Evolutionary conservation across 1,284 basidiomycete genomes (phyloP), one percentile per base, ranked within the genome.

Genomic region (Singerocomus inundabilis): DNA sequence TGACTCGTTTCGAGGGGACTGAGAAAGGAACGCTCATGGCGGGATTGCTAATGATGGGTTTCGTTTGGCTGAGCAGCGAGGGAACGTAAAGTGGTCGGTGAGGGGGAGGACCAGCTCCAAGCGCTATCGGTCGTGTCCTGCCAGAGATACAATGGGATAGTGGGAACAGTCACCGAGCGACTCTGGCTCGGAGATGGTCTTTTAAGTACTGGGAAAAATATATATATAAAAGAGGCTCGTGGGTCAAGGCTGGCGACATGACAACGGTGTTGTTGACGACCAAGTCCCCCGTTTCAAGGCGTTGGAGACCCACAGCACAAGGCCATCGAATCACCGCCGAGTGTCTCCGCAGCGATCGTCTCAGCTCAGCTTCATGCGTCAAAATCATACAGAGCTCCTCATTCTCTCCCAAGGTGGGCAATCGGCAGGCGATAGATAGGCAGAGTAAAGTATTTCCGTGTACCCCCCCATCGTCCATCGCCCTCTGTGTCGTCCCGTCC

Each of bases 401-500:
- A 54, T 49, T 45, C 49, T 44, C 44, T 54, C 48, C 59, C 68
- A 58, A 81, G 77, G 48, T 61, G 72, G 24, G 76, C 79, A 28
- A 86, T 62, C 1, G 86, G 86, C 31, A 88, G 66, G 36, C 81
- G 74, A 64, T 90, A 91, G 47, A 81, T 64, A 43, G 84, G 81
- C 59, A 84, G 62, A 35, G 76, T 79, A 59, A 91, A 91, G 59
- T 91, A 91, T 60, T 83, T 77, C 39, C 84, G 75, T 41, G 82
- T 88, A 45, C 78, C 70, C 9, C 82, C 84, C 89, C 89, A 91
- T 50, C 80, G 74, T 38, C 77, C 75, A 31, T 63, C 57, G 36
- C 74, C 73, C 42, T 74, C 70, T 18, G 71, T 62, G 45, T 56
- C 48, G 29, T 64, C 71, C 12, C 62, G 66, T 33, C 72, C 67